Evolutionary conservation across 1,139 yeast genomes (phyloP).

Genomic region (Blastobotrys malaysiensis): DNA sequence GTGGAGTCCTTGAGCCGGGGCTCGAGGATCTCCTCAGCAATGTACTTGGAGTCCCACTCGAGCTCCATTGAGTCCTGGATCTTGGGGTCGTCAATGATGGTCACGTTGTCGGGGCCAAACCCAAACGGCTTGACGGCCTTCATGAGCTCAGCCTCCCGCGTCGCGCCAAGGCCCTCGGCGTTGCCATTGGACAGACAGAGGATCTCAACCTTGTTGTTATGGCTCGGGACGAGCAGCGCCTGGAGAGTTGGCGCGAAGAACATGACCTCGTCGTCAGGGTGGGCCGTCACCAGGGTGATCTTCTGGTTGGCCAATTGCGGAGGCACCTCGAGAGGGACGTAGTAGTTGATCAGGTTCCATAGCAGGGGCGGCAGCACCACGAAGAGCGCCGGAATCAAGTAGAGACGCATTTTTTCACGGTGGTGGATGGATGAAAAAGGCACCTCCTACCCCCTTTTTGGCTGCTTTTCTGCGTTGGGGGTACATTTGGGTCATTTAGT

Average conservation of each 20-base stretch:
- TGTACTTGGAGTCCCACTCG: slow-evolving; percentile 54
- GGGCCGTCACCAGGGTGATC: slow-evolving; percentile 62
- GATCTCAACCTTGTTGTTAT: slow-evolving; percentile 49
- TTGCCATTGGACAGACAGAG: slow-evolving; percentile 78
- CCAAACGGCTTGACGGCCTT: slow-evolving; percentile 58
- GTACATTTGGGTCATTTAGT: too few species aligned
- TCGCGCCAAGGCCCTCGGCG: slow-evolving; percentile 63
- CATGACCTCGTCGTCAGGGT: slow-evolving; percentile 99
- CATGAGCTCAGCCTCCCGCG: slow-evolving; percentile 54
- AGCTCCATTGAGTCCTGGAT: slow-evolving; percentile 66
- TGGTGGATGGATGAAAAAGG: not conserved
- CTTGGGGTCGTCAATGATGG: slow-evolving; percentile 42
- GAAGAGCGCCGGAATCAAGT: slow-evolving; percentile 13
- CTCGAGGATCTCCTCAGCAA: slow-evolving; percentile 34
- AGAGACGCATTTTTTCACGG: not conserved
- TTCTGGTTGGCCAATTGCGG: slow-evolving; percentile 19
- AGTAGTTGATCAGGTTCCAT: slow-evolving; percentile 12
- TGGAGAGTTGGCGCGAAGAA: slow-evolving; percentile 81
- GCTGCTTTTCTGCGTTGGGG: too few species aligned
- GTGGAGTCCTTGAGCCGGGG: slow-evolving; percentile 25
- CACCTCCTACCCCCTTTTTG: not conserved
- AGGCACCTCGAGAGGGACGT: slow-evolving; percentile 17
- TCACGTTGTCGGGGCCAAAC: slow-evolving; percentile 40
- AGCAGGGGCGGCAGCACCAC: slow-evolving; percentile 15
- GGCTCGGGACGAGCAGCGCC: slow-evolving; percentile 35